Evolutionary conservation across 148 eudicot species (phyloP).

Genomic region (Nyssa sinensis): DNA sequence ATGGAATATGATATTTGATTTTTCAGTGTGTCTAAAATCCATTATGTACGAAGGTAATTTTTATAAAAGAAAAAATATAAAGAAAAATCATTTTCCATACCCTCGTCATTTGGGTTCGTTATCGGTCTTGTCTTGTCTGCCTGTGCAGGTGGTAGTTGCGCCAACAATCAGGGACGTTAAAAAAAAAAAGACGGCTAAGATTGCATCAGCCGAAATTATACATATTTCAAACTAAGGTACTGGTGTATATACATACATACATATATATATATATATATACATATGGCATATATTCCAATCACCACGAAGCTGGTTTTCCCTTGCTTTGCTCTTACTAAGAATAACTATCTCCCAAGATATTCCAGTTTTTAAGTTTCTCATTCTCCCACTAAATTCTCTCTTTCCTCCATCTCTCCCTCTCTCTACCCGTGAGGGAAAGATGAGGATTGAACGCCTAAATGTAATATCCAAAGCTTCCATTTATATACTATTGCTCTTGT

Average conservation of each 20-base stretch:
- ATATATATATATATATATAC: too few species aligned
- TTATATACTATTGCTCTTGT: neutral
- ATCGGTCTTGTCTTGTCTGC: neutral
- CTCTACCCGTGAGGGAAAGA: neutral
- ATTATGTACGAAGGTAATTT: too few species aligned
- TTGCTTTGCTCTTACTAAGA: neutral
- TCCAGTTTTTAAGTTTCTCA: conserved; percentile 6
- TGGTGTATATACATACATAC: too few species aligned
- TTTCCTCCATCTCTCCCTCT: neutral
- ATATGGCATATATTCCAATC: conserved; percentile 5
- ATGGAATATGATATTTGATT: too few species aligned
- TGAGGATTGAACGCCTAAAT: neutral
- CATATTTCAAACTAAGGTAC: neutral
- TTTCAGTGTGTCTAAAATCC: too few species aligned
- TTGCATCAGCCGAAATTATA: neutral
- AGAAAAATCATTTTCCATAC: too few species aligned
- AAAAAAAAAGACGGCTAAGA: neutral
- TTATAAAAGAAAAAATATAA: too few species aligned
- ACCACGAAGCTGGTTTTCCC: neutral
- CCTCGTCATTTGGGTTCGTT: conserved; percentile 11
- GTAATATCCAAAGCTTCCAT: neutral
- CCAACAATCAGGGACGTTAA: conserved; percentile 9
- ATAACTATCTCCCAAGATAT: conserved; percentile 2
- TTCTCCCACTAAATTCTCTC: neutral
- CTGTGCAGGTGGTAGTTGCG: conserved; percentile 11